Base-by-base conservation (phyloP, 805 yeast species). In the Starmerella cellae region DNA sequence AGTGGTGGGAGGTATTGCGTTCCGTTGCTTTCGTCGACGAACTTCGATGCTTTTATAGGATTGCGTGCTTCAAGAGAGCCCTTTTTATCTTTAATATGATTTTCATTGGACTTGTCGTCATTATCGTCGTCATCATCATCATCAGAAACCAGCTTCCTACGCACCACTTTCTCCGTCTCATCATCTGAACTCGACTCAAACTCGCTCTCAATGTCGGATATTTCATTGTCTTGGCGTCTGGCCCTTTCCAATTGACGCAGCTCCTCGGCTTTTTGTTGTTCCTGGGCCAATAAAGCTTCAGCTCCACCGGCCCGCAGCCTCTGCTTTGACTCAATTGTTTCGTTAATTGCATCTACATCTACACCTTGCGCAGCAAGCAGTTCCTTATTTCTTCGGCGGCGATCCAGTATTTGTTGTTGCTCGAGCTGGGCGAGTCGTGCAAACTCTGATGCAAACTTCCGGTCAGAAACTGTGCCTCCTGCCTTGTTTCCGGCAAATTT, bases 271-370 rank as follows among this genome's bases (percentile, higher is more conserved):
- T 31, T 27, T 19, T 37, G 37, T 20, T 21, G 34, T 14, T 49
- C 54, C 14, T 29, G 29, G 16, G 52, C 56, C 4, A 45, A 45
- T 35, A 41, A 37, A 2, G 47, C 39, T 24, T 44, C 49, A 3
- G 39, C 49, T 13, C 46, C 48, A 13, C 37, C 49, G 1, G 43
- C 40, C 8, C 32, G 37, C 21, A 26, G 23, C 16, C 27, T 42
- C 21, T 30, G 30, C 29, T 40, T 33, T 6, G 31, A 28, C 22
- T 33, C 22, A 17, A 46, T 8, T 11, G 48, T 44, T 5, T 22
- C 27, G 29, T 32, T 37, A 5, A 45, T 11, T 2, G 35, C 37
- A 16, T 35, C 49, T 14, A 49, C 36, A 10, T 52, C 54, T 3
- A 52, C 24, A 3, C 53, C 54, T 10, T 33, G 39, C 20, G 34